phyloP scores from a whole-genome alignment of 306 rosid species.

The Castanea mollissima region DNA sequence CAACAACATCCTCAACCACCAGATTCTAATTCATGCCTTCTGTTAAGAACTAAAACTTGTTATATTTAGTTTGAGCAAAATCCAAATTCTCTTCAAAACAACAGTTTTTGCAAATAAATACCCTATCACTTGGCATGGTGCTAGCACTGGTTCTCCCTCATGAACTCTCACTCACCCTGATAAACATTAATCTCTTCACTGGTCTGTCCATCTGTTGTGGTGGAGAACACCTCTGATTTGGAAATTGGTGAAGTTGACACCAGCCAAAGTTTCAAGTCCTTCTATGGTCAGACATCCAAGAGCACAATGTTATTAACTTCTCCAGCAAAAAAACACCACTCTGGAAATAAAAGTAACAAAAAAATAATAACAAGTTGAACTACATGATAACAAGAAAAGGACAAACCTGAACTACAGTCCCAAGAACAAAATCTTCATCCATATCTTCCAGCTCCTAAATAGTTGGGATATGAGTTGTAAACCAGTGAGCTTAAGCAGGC shows the following conservation, averaged over 20 bases:
- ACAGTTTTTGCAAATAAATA: conserved; percentile 12
- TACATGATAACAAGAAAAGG: background rate
- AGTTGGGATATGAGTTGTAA: background rate
- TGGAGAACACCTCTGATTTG: conserved; percentile 92
- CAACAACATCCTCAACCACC: background rate
- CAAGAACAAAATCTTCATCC: conserved; percentile 91
- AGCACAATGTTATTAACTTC: too few relatives aligned
- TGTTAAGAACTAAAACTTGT: background rate
- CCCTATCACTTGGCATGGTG: conserved; percentile 91
- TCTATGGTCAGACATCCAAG: too few relatives aligned
- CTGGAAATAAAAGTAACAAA: too few relatives aligned
- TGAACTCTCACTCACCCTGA: conserved; percentile 94
- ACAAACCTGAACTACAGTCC: conserved; percentile 87
- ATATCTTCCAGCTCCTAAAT: conserved; percentile 27
- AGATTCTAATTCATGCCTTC: conserved; percentile 33
- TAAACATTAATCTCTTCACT: conserved; percentile 89
- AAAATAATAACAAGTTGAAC: too few relatives aligned
- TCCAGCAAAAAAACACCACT: too few relatives aligned
- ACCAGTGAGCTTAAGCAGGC: background rate
- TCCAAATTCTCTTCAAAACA: background rate
- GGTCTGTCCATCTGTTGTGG: conserved; percentile 93
- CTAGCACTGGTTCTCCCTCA: conserved; percentile 98
- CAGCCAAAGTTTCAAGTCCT: too few relatives aligned
- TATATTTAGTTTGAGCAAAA: background rate
- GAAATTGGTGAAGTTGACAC: conserved; percentile 76